Evolutionary conservation across 495 filamentous ascomycete genomes (phyloP), one percentile per base, ranked within the genome.

Genomic region (Neurospora discreta): DNA sequence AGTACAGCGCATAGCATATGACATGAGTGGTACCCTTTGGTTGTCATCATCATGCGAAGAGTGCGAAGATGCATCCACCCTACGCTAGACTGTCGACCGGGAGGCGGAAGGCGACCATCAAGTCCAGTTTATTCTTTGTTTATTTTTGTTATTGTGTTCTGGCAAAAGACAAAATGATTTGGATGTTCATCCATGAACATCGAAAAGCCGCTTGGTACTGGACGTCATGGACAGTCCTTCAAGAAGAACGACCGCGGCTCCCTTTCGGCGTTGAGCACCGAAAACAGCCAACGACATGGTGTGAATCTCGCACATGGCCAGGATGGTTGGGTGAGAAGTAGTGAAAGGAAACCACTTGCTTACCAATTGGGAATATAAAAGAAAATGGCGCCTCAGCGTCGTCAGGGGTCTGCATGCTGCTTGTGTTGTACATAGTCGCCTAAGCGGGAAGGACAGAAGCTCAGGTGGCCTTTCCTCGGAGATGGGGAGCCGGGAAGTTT

Each of bases 351-450:
- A 70, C 73, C 65, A 73, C 73, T 6, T 38, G 7, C 84, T 82
- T 76, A 86, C 84, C 83, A 78, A 85, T 85, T 78, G 84, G 84
- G 73, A 77, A 80, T 75, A 86, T 82, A 79, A 81, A 82, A 42
- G 83, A 84, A 70, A 77, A 80, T 74, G 78, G 79, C 74, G 73
- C 73, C 69, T 74, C 75, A 73, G 78, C 77, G 76, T 80, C 78
- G 73, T 77, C 82, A 82, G 80, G 82, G 81, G 82, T 77, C 77
- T 82, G 83, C 82, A 82, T 81, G 77, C 23, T 30, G 52, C 68
- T 75, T 73, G 74, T 58, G 73, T 72, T 75, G 69, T 75, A 77
- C 78, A 77, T 79, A 65, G 36, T 67, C 73, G 71, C 69, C 71
- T 69, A 46, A 46, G n/a, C 67, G 40, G 69, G 42, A 75, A 70